Evolutionary conservation across 148 eudicot species (phyloP).

Genomic region (Pharnaceum exiguum): DNA sequence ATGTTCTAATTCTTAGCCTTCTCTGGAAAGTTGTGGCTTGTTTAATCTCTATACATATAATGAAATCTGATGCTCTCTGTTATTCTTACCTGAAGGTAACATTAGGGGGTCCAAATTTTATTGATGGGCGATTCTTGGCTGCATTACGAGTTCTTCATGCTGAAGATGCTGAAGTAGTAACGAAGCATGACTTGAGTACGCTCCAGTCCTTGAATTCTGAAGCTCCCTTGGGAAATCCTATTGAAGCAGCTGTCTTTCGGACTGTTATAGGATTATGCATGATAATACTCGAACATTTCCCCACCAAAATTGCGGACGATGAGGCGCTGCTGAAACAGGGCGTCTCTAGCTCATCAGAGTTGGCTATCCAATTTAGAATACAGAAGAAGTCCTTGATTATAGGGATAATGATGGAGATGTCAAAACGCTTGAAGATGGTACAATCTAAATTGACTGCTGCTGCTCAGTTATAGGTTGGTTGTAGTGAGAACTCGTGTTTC

Average conservation of each 20-base stretch:
- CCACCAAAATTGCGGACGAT: conserved; percentile 82
- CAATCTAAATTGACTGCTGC: conserved; percentile 37
- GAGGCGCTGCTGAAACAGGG: conserved; percentile 53
- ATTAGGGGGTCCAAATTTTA: conserved; percentile 71
- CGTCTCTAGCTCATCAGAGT: conserved; percentile 47
- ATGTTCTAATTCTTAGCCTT: too few species aligned
- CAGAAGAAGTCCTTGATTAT: conserved; percentile 74
- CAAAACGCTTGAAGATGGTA: conserved; percentile 56
- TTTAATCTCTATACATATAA: too few species aligned
- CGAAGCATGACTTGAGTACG: conserved; percentile 39
- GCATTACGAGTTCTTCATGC: conserved; percentile 67
- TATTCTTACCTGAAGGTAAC: conserved; percentile 46
- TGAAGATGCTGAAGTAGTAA: conserved; percentile 39
- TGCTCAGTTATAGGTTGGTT: conserved; percentile 3
- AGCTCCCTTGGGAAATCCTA: conserved; percentile 74
- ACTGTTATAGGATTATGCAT: conserved; percentile 67
- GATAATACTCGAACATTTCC: conserved; percentile 71
- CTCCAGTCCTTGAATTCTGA: conserved; percentile 60
- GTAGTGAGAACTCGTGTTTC: too few species aligned
- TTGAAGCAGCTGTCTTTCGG: conserved; percentile 56
- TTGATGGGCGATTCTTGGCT: conserved; percentile 81
- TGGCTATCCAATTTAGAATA: conserved; percentile 70
- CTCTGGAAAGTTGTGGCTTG: too few species aligned
- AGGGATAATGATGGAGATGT: conserved; percentile 68
- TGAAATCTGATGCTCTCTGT: neutral